Conservation (phyloP, 345 rosid species). For the Rubroshorea leprosula region DNA sequence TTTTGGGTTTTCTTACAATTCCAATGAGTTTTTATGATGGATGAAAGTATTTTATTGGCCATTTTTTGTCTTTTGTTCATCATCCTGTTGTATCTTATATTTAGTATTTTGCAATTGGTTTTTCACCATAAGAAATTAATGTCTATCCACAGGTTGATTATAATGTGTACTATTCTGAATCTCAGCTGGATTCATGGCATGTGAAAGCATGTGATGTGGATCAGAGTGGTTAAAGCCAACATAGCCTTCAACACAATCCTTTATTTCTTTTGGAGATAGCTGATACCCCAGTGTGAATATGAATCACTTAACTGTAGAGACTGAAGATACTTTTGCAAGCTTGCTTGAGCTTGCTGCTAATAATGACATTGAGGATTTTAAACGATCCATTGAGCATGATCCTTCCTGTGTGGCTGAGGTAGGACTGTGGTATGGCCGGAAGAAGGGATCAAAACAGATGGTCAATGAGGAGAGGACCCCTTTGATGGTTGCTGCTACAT, state of each 20-base stretch:
- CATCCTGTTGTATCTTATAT: constrained; percentile 8
- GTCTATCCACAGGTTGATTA: constrained; percentile 15
- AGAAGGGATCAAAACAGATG: constrained; percentile 79
- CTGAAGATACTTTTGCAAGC: constrained; percentile 80
- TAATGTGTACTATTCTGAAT: constrained; percentile 13
- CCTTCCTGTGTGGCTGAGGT: constrained; percentile 62
- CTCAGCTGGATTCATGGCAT: constrained; percentile 27
- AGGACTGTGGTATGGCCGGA: constrained; percentile 90
- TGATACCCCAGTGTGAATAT: constrained; percentile 32
- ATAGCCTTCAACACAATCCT: constrained; percentile 19
- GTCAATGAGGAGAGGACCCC: constrained; percentile 78
- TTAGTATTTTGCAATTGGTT: not conserved
- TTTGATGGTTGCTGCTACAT: constrained; percentile 90
- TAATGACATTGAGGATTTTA: constrained; percentile 66
- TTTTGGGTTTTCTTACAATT: constrained; percentile 1
- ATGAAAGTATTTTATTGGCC: not conserved
- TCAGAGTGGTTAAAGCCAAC: constrained; percentile 35
- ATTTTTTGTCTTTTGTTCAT: not conserved
- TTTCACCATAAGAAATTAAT: constrained; percentile 10
- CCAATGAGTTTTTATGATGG: not conserved
- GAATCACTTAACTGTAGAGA: constrained; percentile 74
- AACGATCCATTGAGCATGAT: constrained; percentile 46
- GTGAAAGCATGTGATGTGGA: constrained; percentile 56
- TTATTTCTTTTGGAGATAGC: constrained; percentile 30
- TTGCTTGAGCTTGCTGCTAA: constrained; percentile 93